A percentile compares a stretch with the other conserved stretches of the same genome.
phyloP scores from a whole-genome alignment of 371 early-diverging fungal genomes.

The Choanephora cucurbitarum region DNA sequence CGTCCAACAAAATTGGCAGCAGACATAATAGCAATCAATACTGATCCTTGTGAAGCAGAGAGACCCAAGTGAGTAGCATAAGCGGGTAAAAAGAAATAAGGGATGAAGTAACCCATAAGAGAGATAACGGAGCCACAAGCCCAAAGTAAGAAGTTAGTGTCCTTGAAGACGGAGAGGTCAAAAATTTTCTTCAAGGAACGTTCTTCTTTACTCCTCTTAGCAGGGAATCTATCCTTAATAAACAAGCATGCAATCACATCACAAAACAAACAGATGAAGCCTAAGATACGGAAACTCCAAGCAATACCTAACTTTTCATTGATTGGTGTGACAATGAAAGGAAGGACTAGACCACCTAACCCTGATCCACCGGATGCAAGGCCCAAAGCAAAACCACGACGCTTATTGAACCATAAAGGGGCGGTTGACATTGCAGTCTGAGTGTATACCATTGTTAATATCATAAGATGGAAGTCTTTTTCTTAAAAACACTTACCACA shows the following conservation, averaged over 20 bases:
- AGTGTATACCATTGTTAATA: too few relatives aligned
- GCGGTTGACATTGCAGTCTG: slow-evolving; percentile 48
- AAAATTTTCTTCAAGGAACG: slow-evolving; percentile 14
- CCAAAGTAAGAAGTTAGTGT: slow-evolving; percentile 28
- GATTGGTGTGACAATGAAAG: slow-evolving; percentile 61
- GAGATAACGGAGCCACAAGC: slow-evolving; percentile 27
- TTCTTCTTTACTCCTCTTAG: slow-evolving; percentile 14
- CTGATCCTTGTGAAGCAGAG: slow-evolving; percentile 30
- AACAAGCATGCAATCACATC: slow-evolving; percentile 36
- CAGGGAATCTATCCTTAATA: slow-evolving; percentile 39
- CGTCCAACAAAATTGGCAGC: slow-evolving; percentile 34
- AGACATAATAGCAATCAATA: slow-evolving; percentile 32
- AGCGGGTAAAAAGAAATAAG: slow-evolving; percentile 39
- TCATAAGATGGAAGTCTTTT: background rate
- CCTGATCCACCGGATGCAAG: slow-evolving; percentile 77
- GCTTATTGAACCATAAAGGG: slow-evolving; percentile 73
- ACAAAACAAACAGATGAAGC: slow-evolving; percentile 49
- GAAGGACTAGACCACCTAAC: slow-evolving; percentile 73
- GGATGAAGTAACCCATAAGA: slow-evolving; percentile 37
- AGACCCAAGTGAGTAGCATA: slow-evolving; percentile 33
- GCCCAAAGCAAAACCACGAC: slow-evolving; percentile 73
- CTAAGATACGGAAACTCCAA: slow-evolving; percentile 60
- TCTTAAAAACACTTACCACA: slow-evolving; percentile 10
- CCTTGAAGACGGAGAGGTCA: slow-evolving; percentile 13
- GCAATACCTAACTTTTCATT: slow-evolving; percentile 54